phyloP scores from a whole-genome alignment of 2,329 filamentous ascomycete species.

The Arthrobotrys musiformis region DNA sequence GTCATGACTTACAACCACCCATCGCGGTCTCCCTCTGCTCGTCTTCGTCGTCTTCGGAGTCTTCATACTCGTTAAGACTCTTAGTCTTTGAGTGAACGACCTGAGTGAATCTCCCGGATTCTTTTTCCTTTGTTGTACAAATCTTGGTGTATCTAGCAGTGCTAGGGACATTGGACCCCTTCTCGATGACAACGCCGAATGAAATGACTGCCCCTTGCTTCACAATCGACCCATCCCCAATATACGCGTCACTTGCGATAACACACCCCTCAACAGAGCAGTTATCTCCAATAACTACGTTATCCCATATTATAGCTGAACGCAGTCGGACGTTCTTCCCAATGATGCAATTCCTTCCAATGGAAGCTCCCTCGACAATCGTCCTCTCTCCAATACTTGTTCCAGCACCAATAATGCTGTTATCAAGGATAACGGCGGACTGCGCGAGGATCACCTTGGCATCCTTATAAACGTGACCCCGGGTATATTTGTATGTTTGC shows the following conservation, averaged over 20 bases:
- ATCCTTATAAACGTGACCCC: slow-evolving; percentile 80
- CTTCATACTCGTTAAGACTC: slow-evolving; percentile 66
- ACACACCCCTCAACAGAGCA: slow-evolving; percentile 77
- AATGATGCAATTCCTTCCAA: slow-evolving; percentile 86
- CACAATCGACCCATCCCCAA: slow-evolving; percentile 77
- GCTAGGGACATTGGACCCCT: slow-evolving; percentile 66
- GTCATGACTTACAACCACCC: slow-evolving; percentile 25
- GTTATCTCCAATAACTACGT: slow-evolving; percentile 79
- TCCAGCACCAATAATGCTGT: slow-evolving; percentile 79
- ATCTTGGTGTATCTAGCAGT: slow-evolving; percentile 64
- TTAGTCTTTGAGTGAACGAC: slow-evolving; percentile 61
- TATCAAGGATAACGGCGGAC: slow-evolving; percentile 75
- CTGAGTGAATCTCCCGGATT: slow-evolving; percentile 37
- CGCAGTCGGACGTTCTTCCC: slow-evolving; percentile 83
- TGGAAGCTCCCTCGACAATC: slow-evolving; percentile 77
- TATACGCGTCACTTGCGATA: slow-evolving; percentile 75
- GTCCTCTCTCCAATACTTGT: slow-evolving; percentile 79
- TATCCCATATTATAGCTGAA: slow-evolving; percentile 88
- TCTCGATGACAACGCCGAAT: slow-evolving; percentile 77
- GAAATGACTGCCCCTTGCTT: slow-evolving; percentile 80
- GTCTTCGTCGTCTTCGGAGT: slow-evolving; percentile 68
- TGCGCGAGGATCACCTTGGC: slow-evolving; percentile 78
- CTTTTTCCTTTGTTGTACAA: slow-evolving; percentile 58
- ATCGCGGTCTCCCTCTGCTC: slow-evolving; percentile 21
- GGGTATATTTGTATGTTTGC: slow-evolving; percentile 78